A percentile compares a stretch with the other conserved stretches of the same genome.
Conservation (phyloP, 1,284 basidiomycete genomes). For the Psilocybe mexicana region DNA sequence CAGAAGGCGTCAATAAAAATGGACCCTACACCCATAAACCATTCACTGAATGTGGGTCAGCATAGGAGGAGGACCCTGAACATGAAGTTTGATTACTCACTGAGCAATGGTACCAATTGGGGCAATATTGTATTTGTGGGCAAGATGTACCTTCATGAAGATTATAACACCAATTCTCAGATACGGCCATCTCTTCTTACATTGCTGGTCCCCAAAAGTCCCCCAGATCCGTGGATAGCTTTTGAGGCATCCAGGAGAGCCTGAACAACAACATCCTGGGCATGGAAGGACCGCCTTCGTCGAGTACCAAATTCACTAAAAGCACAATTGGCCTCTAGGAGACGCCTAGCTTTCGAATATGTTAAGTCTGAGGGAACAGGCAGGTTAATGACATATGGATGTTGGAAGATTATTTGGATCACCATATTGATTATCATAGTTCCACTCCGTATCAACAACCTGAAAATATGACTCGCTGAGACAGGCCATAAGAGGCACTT, state of each 20-base stretch:
- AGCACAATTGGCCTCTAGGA: slow-evolving; percentile 71
- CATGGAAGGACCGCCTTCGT: slow-evolving; percentile 76
- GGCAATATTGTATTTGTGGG: slow-evolving; percentile 66
- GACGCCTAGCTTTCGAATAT: slow-evolving; percentile 65
- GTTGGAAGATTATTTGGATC: slow-evolving; percentile 2
- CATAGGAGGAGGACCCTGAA: not conserved
- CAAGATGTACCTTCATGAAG: slow-evolving; percentile 69
- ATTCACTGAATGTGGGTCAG: slow-evolving; percentile 59
- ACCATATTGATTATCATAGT: slow-evolving; percentile 80
- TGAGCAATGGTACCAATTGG: slow-evolving; percentile 90
- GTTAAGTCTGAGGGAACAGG: slow-evolving; percentile 46
- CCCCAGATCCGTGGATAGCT: slow-evolving; percentile 54
- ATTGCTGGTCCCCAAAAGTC: slow-evolving; percentile 86
- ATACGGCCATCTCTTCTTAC: slow-evolving; percentile 40
- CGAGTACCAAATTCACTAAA: slow-evolving; percentile 96
- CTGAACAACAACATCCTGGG: slow-evolving; percentile 80
- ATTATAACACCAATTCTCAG: not conserved
- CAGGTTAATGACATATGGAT: not conserved
- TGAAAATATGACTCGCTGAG: slow-evolving; percentile 79
- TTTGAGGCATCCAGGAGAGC: slow-evolving; percentile 67
- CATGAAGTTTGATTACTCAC: slow-evolving; percentile 42
- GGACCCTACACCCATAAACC: slow-evolving; percentile 86
- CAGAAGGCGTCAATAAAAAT: not conserved
- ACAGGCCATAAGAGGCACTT: slow-evolving; percentile 92
- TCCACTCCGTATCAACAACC: slow-evolving; percentile 80